Base-by-base conservation (phyloP, 192 early-diverging fungal species). In the Phycomyces blakesleeanus region DNA sequence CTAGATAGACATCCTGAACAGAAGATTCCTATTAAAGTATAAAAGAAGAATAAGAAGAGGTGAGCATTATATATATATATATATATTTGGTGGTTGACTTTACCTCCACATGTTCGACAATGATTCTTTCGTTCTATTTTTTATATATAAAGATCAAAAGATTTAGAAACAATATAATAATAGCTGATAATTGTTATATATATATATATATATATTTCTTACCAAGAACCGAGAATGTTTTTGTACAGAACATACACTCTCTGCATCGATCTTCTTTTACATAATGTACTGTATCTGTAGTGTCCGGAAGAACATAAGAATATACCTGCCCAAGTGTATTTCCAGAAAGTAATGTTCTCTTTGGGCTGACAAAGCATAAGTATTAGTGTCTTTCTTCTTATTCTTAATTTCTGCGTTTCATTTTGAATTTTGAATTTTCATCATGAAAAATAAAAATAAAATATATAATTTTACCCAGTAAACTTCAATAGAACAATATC, bases 101-200 rank as follows among this genome's bases (percentile, higher is more conserved):
- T 69, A 69, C 81, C 83, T 58, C 81, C 81, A 50, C 81, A 85
- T 7, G 79, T 74, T 47, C 73, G 80, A 64, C 83, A 85, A 61
- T 77, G 72, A 20, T 73, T 69, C 47, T 77, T 71, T 11, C 83
- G 73, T 49, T 85, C 83, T 73, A 60, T 16, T 25, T 42, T 51
- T 54, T 49, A 22, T 29, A 51, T n/a, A 8, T 59, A 38, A 54
- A 44, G 14, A 12, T 20, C 7, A n/a, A 62, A 37, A n/a, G 6
- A 59, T 22, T 37, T 0, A 41, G 18, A 24, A 53, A 63, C 21
- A 44, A 61, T 41, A 37, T 51, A 29, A 2, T 24, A 20, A 0
- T 54, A 24, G 14, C 0, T 39, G 14, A 10, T 41, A 41, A 14
- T 15, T n/a, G n/a, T n/a, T n/a, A n/a, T n/a, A n/a, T n/a, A n/a